These are phyloP conservation scores for Fusarium luffae DNA, from an alignment of 2,329 filamentous ascomycete species.

Conservation along the genomic window DNA sequence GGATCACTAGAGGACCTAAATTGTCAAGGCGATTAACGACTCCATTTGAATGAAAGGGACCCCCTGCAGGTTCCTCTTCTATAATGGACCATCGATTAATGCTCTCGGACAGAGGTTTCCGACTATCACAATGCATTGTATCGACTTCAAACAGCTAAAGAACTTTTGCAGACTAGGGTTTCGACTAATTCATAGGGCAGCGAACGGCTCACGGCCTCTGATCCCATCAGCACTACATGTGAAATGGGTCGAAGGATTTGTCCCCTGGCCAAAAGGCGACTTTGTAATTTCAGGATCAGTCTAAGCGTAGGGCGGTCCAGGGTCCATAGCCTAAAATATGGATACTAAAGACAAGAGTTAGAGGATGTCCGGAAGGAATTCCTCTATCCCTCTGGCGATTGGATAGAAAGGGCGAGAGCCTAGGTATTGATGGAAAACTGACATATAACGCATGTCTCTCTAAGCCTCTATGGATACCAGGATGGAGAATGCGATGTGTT, in stretches of 20 bases:
- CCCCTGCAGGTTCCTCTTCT: slow-evolving; percentile 10
- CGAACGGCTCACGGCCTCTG: background rate
- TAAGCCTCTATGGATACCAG: background rate
- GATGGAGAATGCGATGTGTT: background rate
- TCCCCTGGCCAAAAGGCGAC: slow-evolving; percentile 15
- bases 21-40: slow-evolving; percentile 7
- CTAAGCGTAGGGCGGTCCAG: slow-evolving; percentile 6
- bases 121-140: slow-evolving; percentile 2
- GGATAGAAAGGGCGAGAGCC: background rate
- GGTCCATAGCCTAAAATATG: slow-evolving; percentile 32
- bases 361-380: background rate
- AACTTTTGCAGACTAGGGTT: slow-evolving; percentile 8
- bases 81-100: background rate
- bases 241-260: slow-evolving; percentile 25
- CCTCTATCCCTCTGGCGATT: background rate
- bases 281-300: slow-evolving; percentile 27
- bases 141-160: slow-evolving; percentile 13
- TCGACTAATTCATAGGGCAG: slow-evolving; percentile 19
- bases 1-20: slow-evolving; percentile 9
- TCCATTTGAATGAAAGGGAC: slow-evolving; percentile 14
- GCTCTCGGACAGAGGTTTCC: background rate
- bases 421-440: background rate
- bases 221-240: background rate
- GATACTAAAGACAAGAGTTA: background rate
- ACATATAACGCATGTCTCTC: background rate